Evolutionary conservation across 1,284 basidiomycete species (phyloP).

Genomic region (Tilletia horrida): DNA sequence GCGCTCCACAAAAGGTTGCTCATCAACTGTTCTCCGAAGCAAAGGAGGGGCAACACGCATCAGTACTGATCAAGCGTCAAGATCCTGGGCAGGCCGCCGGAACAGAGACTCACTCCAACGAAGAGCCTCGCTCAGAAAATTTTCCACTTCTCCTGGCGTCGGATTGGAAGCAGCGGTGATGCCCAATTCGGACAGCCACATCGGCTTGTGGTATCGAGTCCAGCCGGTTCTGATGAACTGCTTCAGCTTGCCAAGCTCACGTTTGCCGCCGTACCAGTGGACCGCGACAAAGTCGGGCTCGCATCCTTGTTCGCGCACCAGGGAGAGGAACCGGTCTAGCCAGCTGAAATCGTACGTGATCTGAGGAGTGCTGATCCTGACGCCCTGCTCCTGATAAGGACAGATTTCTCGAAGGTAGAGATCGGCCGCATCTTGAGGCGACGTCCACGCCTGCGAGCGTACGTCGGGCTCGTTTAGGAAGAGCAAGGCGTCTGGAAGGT

Average conservation of each 20-base stretch:
- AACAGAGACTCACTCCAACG: no score
- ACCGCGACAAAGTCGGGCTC: slow-evolving; percentile 46
- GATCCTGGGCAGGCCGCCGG: no score
- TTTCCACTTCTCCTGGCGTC: no score
- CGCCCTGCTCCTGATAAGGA: slow-evolving; percentile 40
- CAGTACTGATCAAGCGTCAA: no score
- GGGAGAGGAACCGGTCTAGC: slow-evolving; percentile 41
- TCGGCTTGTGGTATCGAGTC: no score
- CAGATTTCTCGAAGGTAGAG: slow-evolving; percentile 43
- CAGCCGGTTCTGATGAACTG: not conserved
- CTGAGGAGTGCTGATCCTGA: slow-evolving; percentile 42
- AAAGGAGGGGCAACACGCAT: slow-evolving; percentile 45
- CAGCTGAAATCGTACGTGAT: slow-evolving; percentile 47
- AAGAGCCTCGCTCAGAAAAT: no score
- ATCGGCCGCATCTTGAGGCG: slow-evolving; percentile 26
- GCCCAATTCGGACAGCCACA: no score
- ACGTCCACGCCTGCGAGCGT: slow-evolving; percentile 29
- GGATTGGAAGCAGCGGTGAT: no score
- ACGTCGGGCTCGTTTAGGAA: slow-evolving; percentile 50
- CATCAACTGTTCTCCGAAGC: slow-evolving; percentile 46
- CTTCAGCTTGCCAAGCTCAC: slow-evolving; percentile 40
- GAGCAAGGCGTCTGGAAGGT: slow-evolving; percentile 32
- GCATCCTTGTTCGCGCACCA: slow-evolving; percentile 37
- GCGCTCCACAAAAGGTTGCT: slow-evolving; percentile 36
- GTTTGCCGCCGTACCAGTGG: slow-evolving; percentile 50